phyloP scores from a whole-genome alignment of 2,329 filamentous ascomycete genomes.

The Alternaria panax region DNA sequence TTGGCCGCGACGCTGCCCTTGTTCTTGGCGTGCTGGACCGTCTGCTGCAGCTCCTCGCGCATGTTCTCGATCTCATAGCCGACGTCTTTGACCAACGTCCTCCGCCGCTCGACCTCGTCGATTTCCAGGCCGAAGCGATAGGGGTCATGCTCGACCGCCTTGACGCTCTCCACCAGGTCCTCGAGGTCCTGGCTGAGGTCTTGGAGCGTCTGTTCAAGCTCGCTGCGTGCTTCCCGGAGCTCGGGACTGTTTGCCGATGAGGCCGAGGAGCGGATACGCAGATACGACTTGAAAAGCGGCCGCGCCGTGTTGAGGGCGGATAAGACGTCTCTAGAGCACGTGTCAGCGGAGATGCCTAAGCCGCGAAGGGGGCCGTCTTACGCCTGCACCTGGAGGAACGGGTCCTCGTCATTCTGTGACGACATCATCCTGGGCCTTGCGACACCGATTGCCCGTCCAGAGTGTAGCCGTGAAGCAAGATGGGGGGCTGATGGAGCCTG shows the following conservation, averaged over 20 bases:
- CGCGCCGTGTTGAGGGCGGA: constrained; percentile 80
- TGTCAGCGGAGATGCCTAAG: constrained; percentile 31
- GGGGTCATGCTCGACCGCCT: constrained; percentile 86
- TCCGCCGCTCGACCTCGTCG: constrained; percentile 80
- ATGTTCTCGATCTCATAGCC: constrained; percentile 88
- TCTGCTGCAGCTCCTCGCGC: constrained; percentile 77
- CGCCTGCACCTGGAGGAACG: constrained; percentile 60
- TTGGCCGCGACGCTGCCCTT: constrained; percentile 49
- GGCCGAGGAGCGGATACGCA: constrained; percentile 89
- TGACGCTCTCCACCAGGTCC: constrained; percentile 86
- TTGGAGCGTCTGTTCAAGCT: constrained; percentile 80
- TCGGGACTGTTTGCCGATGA: constrained; percentile 70
- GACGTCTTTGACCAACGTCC: constrained; percentile 87
- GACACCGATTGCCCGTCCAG: constrained; percentile 6
- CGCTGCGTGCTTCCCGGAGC: constrained; percentile 68
- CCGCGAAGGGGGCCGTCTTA: constrained; percentile 29
- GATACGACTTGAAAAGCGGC: constrained; percentile 90
- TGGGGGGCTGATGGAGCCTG: constrained; percentile 1
- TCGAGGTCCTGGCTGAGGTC: constrained; percentile 82
- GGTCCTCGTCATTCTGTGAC: constrained; percentile 53
- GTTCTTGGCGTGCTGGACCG: constrained; percentile 54
- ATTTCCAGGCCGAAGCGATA: constrained; percentile 85
- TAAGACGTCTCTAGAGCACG: constrained; percentile 78
- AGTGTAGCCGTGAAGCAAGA: background rate
- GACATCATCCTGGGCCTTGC: constrained; percentile 45